Percentiles rank a stretch among this genome's conserved stretches.
phyloP scores from a whole-genome alignment of 495 filamentous ascomycete species.

The Annulohypoxylon nitens region DNA sequence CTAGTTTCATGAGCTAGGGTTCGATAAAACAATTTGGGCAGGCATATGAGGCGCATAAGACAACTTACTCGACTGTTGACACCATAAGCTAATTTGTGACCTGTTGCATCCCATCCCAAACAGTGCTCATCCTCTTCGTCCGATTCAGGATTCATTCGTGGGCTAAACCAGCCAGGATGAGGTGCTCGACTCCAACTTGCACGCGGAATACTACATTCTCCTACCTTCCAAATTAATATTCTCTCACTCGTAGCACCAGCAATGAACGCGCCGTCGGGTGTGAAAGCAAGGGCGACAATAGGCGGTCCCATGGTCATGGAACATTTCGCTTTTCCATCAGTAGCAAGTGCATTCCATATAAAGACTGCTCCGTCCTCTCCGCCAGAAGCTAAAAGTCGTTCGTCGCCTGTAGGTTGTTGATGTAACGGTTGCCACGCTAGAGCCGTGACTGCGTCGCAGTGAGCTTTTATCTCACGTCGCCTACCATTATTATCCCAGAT shows the following conservation, averaged over 20 bases:
- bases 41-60: neutral
- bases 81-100: slow-evolving; percentile 79
- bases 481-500: slow-evolving; percentile 64
- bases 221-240: slow-evolving; percentile 79
- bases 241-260: slow-evolving; percentile 74
- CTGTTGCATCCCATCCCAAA: slow-evolving; percentile 81
- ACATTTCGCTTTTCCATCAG: slow-evolving; percentile 67
- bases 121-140: slow-evolving; percentile 67
- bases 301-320: slow-evolving; percentile 70
- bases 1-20: slow-evolving; percentile 45
- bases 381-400: slow-evolving; percentile 65
- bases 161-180: slow-evolving; percentile 65
- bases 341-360: slow-evolving; percentile 74
- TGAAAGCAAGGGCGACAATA: slow-evolving; percentile 74
- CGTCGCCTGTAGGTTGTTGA: slow-evolving; percentile 53
- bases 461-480: slow-evolving; percentile 61
- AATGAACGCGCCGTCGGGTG: slow-evolving; percentile 77
- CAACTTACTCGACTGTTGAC: slow-evolving; percentile 74
- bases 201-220: slow-evolving; percentile 72
- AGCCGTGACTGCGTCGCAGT: slow-evolving; percentile 62
- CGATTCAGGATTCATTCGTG: slow-evolving; percentile 57
- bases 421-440: slow-evolving; percentile 66
- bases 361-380: slow-evolving; percentile 74
- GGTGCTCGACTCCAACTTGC: slow-evolving; percentile 70
- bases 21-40: neutral